phyloP scores from a whole-genome alignment of 1,284 basidiomycete species.

The Apiotrichum gamsii region DNA sequence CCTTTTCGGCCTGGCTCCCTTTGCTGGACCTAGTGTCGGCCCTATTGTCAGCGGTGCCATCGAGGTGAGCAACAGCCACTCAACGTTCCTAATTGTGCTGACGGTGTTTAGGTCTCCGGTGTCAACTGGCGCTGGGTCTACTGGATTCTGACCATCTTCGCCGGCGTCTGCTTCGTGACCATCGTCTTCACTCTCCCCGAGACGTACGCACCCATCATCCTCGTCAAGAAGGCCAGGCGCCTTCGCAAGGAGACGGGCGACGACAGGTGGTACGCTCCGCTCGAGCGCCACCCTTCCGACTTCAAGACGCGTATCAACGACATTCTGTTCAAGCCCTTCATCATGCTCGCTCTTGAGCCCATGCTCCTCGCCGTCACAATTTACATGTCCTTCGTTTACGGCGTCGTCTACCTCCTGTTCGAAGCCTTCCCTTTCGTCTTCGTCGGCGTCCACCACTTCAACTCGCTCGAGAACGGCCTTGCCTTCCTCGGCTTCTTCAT shows the following conservation, averaged over 20 bases:
- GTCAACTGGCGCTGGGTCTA: conserved; percentile 53
- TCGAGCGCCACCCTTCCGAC: conserved; percentile 14
- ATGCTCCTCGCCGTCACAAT: conserved; percentile 66
- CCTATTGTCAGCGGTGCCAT: conserved; percentile 62
- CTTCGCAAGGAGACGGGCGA: conserved; percentile 60
- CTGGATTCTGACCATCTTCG: conserved; percentile 66
- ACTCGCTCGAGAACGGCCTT: conserved; percentile 49
- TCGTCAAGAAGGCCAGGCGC: conserved; percentile 52
- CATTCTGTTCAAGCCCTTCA: conserved; percentile 57
- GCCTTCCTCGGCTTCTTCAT: conserved; percentile 51
- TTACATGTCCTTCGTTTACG: conserved; percentile 55
- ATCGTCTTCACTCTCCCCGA: conserved; percentile 68
- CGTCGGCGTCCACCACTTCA: conserved; percentile 49
- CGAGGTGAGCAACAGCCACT: too few species aligned
- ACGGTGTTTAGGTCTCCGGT: too few species aligned
- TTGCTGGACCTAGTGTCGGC: conserved; percentile 56
- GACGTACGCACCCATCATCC: conserved; percentile 57
- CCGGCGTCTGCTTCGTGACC: conserved; percentile 34
- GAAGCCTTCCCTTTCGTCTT: conserved; percentile 51
- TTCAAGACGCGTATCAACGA: conserved; percentile 47
- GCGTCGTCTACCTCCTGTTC: conserved; percentile 42
- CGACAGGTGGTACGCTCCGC: conserved; percentile 53
- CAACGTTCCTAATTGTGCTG: too few species aligned
- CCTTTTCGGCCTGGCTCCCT: conserved; percentile 66
- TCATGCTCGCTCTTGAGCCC: conserved; percentile 64